Percentiles rank a stretch among this genome's conserved stretches.
Evolutionary conservation across 2,329 filamentous ascomycete genomes (phyloP).

Genomic region (Colletotrichum sp.): DNA sequence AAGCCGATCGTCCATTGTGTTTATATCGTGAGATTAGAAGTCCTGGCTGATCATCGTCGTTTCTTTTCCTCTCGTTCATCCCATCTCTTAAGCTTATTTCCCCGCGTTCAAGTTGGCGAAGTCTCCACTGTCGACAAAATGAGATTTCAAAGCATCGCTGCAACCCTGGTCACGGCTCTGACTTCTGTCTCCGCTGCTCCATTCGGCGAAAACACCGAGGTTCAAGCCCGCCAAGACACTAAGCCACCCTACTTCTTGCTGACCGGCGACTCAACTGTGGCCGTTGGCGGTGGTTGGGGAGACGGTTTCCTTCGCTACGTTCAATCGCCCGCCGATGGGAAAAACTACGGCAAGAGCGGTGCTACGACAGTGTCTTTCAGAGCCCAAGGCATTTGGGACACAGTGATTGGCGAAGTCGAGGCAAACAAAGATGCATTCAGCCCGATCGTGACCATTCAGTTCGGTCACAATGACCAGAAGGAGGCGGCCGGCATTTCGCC

Average conservation of each 20-base stretch:
- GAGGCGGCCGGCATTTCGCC: slow-evolving; percentile 48
- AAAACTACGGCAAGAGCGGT: slow-evolving; percentile 62
- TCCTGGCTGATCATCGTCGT: rapidly evolving
- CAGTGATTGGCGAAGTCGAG: slow-evolving; percentile 48
- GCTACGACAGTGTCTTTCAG: slow-evolving; percentile 62
- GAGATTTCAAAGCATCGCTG: background rate
- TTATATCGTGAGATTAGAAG: background rate
- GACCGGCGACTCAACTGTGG: slow-evolving; percentile 56
- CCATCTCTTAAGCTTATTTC: background rate
- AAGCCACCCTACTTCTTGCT: slow-evolving; percentile 50
- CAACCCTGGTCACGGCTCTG: slow-evolving; percentile 29
- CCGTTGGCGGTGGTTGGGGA: slow-evolving; percentile 59
- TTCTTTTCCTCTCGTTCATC: background rate
- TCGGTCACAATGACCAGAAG: slow-evolving; percentile 70
- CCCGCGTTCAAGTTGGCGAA: background rate
- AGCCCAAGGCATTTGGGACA: slow-evolving; percentile 55
- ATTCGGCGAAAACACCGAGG: background rate
- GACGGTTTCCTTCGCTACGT: slow-evolving; percentile 61
- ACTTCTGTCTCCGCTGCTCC: background rate
- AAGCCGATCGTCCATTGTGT: background rate
- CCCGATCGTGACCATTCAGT: slow-evolving; percentile 43
- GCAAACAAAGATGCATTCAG: slow-evolving; percentile 35
- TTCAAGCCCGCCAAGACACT: background rate
- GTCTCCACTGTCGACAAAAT: background rate
- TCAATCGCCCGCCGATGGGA: slow-evolving; percentile 50